Evolutionary conservation across 176 grass and related monocot genomes (phyloP), one percentile per base, ranked within the genome.

Genomic region (Lolium perenne): DNA sequence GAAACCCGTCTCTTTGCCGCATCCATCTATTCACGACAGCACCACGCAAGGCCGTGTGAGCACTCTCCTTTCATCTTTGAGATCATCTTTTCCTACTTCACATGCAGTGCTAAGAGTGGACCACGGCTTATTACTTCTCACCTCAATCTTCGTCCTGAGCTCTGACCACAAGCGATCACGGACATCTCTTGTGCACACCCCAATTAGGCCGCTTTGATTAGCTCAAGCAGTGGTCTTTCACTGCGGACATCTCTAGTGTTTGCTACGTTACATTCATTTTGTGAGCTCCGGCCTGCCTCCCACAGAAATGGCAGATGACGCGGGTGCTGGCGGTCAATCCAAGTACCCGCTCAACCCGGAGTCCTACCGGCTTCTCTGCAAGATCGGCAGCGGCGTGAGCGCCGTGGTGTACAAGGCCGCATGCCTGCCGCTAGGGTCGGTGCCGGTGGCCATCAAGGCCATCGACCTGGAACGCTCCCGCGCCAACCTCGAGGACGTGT

Each of bases 321-420:
- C 61, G 40, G 78, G 35, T 11, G 40, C 68, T 4, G 56, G 23
- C 38, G 48, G 38, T 3, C 72, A 79, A 12, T 74, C 38, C 20
- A 47, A 8, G 77, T 97, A 94, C 89, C 95, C 92, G 16, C 72
- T 94, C 6, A 81, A 95, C 77, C 70, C 95, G 0, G 87, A 71
- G 38, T 93, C 82, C 9, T 97, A 97, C 91, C 80, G 84, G 0
- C 55, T 97, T 8, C 60, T 95, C 2, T 86, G 86, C 76, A 92
- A 93, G 88, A 86, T 97, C 15, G 95, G 95, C 8, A 95, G 85
- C 10, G 93, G 95, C 22, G 95, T 90, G 0, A 97, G 93, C 83
- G 93, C 93, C 18, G 95, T 97, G 17, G 93, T 97, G 57, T 97
- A 97, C 93, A 97, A 95, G 82, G 93, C 95, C 10, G 14, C 64